Evolutionary conservation across 306 rosid genomes (phyloP).

Genomic region (Carpinus viminea): DNA sequence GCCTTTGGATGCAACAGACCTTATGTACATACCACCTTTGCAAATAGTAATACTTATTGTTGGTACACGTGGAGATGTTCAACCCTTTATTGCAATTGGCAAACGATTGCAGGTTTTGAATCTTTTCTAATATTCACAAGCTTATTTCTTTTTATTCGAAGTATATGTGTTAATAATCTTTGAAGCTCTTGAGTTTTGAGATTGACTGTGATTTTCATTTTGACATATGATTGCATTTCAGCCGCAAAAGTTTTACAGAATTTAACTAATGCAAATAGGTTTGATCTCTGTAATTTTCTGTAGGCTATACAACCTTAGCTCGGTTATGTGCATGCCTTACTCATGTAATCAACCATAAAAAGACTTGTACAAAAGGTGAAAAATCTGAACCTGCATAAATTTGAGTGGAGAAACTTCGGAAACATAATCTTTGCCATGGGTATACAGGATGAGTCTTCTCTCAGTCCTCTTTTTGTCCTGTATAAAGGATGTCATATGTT

Average conservation of each 20-base stretch:
- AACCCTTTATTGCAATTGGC: constrained; percentile 93
- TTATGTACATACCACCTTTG: constrained; percentile 68
- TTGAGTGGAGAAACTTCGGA: not conserved
- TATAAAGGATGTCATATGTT: not conserved
- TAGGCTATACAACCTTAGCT: not conserved
- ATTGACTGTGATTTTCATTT: not conserved
- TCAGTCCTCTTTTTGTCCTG: not conserved
- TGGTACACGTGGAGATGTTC: constrained; percentile 99
- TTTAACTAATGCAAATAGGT: not conserved
- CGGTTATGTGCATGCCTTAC: not conserved
- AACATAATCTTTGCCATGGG: not conserved
- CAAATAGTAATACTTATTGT: constrained; percentile 90
- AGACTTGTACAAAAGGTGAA: not conserved
- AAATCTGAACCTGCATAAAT: not conserved
- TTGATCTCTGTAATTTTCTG: not conserved
- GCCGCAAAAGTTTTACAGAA: not conserved
- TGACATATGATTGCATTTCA: not conserved
- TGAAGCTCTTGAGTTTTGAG: not conserved
- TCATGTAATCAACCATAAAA: not conserved
- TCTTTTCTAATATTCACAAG: constrained; percentile 22
- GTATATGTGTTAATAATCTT: not conserved
- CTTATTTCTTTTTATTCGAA: not conserved
- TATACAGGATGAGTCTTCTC: not conserved
- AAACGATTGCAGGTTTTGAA: constrained; percentile 84
- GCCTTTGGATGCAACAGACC: constrained; percentile 58